Base-by-base conservation (phyloP, 441 rosid species). In the Adansonia gregorii region DNA sequence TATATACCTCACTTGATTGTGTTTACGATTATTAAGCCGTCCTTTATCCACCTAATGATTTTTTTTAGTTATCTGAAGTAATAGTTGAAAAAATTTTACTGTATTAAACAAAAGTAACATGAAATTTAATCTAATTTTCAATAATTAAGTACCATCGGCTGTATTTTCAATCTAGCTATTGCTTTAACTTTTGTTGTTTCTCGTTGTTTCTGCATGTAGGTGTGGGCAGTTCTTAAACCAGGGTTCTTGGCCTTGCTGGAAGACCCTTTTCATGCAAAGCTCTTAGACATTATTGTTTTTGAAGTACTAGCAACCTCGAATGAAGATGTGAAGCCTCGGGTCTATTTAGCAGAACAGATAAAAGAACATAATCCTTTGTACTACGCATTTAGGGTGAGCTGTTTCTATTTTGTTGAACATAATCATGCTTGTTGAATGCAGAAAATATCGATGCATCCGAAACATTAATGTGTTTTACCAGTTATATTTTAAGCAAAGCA, bases 151-250 rank as follows among this genome's bases (percentile, higher is more conserved):
- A 27, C 46, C 20, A 8, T 31, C 19, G 14, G 67, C 20, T 31
- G 46, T 63, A 31, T 63, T 15, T 41, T n/a, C n/a, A 22, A 3
- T 14, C 11, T 45, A 45, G 10, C 12, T 48, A 48, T 10, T 48
- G 51, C 10, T 11, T 24, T 61, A 8, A 51, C 56, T 43, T 22
- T 46, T 59, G 19, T 8, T 60, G 15, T 74, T n/a, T 60, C 54
- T 11, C 39, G 9, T 75, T 35, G 61, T 75, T 52, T 15, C 17
- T 67, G 19, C 52, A 58, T 83, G 54, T 45, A 91, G 95, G 93
- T 91, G 43, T 91, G 93, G 95, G 92, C 90, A 48, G 92, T 91
- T 76, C 77, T 91, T 67, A 91, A 91, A 84, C 94, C 93, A 1
- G 95, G 95, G 56, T 91, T 91, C 85, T 80, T 91, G 79, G 95